These are phyloP conservation scores for Plasmodium fragile DNA, from an alignment of 169 alveolate species.

Conservation along the genomic window DNA sequence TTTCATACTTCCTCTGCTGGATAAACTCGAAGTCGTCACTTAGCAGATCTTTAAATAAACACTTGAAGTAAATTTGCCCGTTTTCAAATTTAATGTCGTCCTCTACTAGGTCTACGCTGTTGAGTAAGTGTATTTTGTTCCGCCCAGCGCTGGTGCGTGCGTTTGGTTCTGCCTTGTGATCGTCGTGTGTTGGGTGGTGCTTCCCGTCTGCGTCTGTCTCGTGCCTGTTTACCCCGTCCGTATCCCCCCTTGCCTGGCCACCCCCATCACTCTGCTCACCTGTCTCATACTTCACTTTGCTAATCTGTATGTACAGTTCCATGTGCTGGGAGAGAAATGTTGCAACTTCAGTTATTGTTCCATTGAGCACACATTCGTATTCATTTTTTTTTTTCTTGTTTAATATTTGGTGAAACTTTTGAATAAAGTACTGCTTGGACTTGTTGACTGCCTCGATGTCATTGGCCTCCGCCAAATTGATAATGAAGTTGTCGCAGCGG, in stretches of 20 bases:
- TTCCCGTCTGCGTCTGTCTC: neutral
- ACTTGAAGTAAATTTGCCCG: conserved; percentile 38
- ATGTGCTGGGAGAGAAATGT: conserved; percentile 36
- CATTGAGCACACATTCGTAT: conserved; percentile 61
- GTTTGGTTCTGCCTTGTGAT: neutral
- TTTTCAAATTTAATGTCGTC: conserved; percentile 47
- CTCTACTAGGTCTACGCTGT: conserved; percentile 17
- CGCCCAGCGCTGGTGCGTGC: neutral
- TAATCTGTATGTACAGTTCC: conserved; percentile 42
- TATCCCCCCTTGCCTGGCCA: neutral
- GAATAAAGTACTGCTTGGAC: conserved; percentile 45
- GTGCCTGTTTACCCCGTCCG: neutral
- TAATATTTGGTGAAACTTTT: conserved; percentile 33
- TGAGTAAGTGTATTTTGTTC: conserved; percentile 43
- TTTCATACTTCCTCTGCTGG: conserved; percentile 33
- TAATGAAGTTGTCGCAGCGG: conserved; percentile 32
- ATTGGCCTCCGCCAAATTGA: conserved; percentile 31
- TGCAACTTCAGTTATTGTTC: conserved; percentile 61
- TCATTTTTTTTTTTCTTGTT: conserved; percentile 49
- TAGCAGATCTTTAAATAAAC: conserved; percentile 59
- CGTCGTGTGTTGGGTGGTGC: neutral
- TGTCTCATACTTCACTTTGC: conserved; percentile 9
- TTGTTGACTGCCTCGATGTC: conserved; percentile 43
- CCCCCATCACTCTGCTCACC: neutral
- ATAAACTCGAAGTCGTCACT: conserved; percentile 52